These are phyloP conservation scores for Teunomyces pallodes DNA, from an alignment of 805 yeast genomes.

Conservation along the genomic window DNA sequence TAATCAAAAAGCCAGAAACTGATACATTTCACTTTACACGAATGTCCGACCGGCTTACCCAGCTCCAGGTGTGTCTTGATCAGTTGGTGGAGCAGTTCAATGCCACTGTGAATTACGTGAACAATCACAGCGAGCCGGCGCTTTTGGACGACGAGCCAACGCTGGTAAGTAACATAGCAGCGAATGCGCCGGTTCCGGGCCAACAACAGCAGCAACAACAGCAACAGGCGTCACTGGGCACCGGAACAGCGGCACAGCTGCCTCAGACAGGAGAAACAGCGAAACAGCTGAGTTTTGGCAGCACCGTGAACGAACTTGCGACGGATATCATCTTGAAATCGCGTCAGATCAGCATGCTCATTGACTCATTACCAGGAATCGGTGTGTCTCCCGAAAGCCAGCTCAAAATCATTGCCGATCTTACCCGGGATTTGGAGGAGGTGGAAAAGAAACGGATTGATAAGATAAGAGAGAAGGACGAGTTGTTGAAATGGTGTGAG, in stretches of 20 bases:
- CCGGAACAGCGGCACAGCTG: constrained; percentile 5
- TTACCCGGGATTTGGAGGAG: constrained; percentile 59
- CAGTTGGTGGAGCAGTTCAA: constrained; percentile 77
- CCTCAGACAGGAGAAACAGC: constrained; percentile 1
- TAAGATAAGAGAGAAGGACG: constrained; percentile 63
- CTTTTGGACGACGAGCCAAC: constrained; percentile 61
- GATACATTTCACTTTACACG: no score
- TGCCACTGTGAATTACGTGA: constrained; percentile 72
- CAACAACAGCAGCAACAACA: constrained; percentile 4
- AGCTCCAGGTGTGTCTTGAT: constrained; percentile 84
- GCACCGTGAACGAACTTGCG: constrained; percentile 71
- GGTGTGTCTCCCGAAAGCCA: constrained; percentile 81
- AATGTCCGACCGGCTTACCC: constrained; percentile 88
- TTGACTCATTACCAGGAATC: constrained; percentile 89
- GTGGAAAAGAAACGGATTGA: constrained; percentile 58
- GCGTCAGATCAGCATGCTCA: constrained; percentile 79
- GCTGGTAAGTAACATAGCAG: constrained; percentile 36
- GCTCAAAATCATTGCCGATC: constrained; percentile 54
- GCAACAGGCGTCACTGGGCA: constrained; percentile 1
- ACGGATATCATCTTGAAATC: constrained; percentile 83
- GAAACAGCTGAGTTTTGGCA: constrained; percentile 14
- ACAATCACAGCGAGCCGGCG: constrained; percentile 36
- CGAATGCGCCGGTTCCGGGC: constrained; percentile 3
- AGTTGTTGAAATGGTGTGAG: constrained; percentile 60
- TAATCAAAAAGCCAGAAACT: no score